Conservation (phyloP, 768 basidiomycete genomes). For the Termitomyces sp. region DNA sequence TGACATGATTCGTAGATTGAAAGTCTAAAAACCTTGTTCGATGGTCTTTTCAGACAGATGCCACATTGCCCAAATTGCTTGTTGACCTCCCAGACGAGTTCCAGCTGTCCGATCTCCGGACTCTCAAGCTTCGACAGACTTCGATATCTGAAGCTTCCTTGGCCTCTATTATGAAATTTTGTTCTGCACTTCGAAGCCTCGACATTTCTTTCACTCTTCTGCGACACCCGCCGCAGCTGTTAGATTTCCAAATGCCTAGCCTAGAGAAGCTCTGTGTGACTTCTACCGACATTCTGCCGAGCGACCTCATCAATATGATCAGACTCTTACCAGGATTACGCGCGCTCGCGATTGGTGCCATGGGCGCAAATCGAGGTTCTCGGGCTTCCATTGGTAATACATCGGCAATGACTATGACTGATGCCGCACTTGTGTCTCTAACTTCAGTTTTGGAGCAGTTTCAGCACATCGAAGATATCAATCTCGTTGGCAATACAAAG, state of each 20-base stretch:
- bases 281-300: conserved; percentile 39
- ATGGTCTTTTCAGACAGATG: conserved; percentile 42
- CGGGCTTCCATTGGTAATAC: conserved; percentile 37
- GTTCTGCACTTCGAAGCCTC: conserved; percentile 46
- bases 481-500: conserved; percentile 59
- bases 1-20: conserved; percentile 1
- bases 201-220: conserved; percentile 63
- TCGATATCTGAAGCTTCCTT: conserved; percentile 45
- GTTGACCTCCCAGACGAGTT: conserved; percentile 17
- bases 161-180: conserved; percentile 32
- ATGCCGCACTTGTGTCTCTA: conserved; percentile 37
- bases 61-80: conserved; percentile 44
- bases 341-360: conserved; percentile 50
- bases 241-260: conserved; percentile 7
- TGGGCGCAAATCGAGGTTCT: conserved; percentile 44
- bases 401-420: conserved; percentile 51
- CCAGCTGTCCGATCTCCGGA: conserved; percentile 35
- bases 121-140: conserved; percentile 55
- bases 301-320: conserved; percentile 36
- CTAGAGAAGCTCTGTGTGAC: conserved; percentile 64
- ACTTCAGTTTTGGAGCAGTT: conserved; percentile 32
- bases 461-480: conserved; percentile 43
- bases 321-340: conserved; percentile 33
- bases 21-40: neutral
- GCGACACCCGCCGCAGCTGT: conserved; percentile 28